phyloP scores from a whole-genome alignment of 2,329 filamentous ascomycete genomes.

The Amphichorda felina region DNA sequence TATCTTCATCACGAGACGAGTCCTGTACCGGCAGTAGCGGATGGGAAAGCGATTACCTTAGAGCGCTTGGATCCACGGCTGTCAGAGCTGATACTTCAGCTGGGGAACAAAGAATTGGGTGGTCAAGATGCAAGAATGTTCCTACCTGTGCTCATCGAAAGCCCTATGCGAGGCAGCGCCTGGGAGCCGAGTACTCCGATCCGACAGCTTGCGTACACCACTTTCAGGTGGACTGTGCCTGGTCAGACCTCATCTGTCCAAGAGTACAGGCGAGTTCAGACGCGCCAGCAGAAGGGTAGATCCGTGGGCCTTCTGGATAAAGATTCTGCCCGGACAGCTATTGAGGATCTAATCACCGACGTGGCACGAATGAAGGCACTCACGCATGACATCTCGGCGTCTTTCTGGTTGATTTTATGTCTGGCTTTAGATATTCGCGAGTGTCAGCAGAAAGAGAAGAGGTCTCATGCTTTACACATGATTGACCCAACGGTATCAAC shows the following conservation, averaged over 20 bases:
- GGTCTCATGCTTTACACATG: conserved; percentile 10
- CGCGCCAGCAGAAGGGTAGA: conserved; percentile 14
- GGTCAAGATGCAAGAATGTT: conserved; percentile 36
- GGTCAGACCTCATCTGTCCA: conserved; percentile 10
- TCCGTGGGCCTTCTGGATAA: conserved; percentile 8
- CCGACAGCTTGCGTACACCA: conserved; percentile 42
- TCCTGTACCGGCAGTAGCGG: conserved; percentile 8
- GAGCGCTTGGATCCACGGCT: conserved; percentile 22
- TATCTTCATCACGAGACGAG: conserved; percentile 13
- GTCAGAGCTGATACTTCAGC: conserved; percentile 24
- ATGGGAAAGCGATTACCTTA: conserved; percentile 7
- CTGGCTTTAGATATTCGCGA: conserved; percentile 15
- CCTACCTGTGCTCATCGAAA: conserved; percentile 51
- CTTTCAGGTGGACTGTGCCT: conserved; percentile 18
- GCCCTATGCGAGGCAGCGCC: conserved; percentile 38
- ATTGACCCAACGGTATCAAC: conserved; percentile 7
- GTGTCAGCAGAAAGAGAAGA: conserved; percentile 15
- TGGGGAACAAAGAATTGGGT: conserved; percentile 7
- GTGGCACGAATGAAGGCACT: conserved; percentile 6
- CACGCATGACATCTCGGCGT: neutral
- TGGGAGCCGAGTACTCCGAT: conserved; percentile 41
- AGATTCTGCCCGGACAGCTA: conserved; percentile 3
- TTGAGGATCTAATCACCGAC: conserved; percentile 9
- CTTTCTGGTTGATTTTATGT: conserved; percentile 14
- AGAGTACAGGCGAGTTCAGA: conserved; percentile 25